phyloP scores from a whole-genome alignment of 257 asterid genomes.

The Ehretia macrophylla region DNA sequence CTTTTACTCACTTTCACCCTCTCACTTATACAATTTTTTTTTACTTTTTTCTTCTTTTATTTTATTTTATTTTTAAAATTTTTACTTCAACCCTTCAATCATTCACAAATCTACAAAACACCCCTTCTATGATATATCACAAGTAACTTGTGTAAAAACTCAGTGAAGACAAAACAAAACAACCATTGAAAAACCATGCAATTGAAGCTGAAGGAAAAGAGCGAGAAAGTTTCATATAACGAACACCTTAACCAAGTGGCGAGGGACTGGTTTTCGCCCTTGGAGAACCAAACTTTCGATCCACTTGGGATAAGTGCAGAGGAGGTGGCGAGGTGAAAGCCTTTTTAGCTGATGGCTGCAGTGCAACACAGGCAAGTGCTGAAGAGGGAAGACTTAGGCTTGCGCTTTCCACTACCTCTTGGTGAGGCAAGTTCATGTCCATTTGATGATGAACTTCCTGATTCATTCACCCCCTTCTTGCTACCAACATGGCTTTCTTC shows the following conservation, averaged over 20 bases:
- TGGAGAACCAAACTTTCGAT: no score
- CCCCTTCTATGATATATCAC: background rate
- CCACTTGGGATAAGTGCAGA: no score
- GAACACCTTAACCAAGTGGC: no score
- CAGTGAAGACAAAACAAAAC: background rate
- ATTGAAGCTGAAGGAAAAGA: no score
- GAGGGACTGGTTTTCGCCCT: no score
- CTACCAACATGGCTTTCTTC: slow-evolving; percentile 14
- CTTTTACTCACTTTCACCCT: background rate
- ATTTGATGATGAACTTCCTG: slow-evolving; percentile 19
- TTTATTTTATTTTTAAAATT: no score
- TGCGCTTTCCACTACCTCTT: slow-evolving; percentile 32
- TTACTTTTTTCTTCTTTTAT: background rate
- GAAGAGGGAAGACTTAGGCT: slow-evolving; percentile 58
- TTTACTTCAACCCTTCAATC: background rate
- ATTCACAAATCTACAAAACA: background rate
- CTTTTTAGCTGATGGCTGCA: slow-evolving; percentile 28
- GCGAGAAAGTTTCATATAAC: no score
- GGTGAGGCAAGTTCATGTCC: slow-evolving; percentile 23
- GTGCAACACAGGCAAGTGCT: slow-evolving; percentile 77
- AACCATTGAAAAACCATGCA: background rate
- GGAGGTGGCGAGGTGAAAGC: no score
- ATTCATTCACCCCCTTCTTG: slow-evolving; percentile 13
- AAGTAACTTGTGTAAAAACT: background rate
- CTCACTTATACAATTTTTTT: background rate